Percentiles rank a stretch among this genome's conserved stretches.
phyloP scores from a whole-genome alignment of 148 eudicot species.

The Rhododendron vialii region DNA sequence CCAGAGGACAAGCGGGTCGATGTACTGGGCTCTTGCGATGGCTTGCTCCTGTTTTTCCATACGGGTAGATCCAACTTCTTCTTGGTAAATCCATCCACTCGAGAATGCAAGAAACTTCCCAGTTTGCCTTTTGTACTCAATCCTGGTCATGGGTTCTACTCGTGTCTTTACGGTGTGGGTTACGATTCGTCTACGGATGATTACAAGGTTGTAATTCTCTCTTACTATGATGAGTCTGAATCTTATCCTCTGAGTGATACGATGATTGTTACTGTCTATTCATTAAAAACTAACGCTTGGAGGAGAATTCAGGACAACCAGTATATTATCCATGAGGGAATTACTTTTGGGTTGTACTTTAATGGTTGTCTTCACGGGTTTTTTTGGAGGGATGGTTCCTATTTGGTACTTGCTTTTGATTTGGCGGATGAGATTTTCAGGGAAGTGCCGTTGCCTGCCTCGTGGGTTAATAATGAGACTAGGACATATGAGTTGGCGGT shows the following conservation, averaged over 20 bases:
- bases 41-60: background rate
- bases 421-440: background rate
- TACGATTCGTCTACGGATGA: background rate
- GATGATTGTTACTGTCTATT: background rate
- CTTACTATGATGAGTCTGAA: background rate
- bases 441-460: background rate
- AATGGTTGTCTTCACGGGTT: background rate
- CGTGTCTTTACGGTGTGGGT: background rate
- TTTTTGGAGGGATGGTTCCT: background rate
- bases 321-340: background rate
- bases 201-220: background rate
- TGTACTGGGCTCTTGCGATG: background rate
- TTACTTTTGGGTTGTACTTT: background rate
- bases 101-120: background rate
- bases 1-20: background rate
- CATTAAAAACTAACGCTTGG: background rate
- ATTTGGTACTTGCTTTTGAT: background rate
- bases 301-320: background rate
- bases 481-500: background rate
- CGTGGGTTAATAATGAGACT: background rate
- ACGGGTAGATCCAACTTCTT: background rate
- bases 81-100: background rate
- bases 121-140: background rate
- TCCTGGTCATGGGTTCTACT: background rate
- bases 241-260: background rate